phyloP scores from a whole-genome alignment of 768 basidiomycete genomes.

The Podaxis sp. region DNA sequence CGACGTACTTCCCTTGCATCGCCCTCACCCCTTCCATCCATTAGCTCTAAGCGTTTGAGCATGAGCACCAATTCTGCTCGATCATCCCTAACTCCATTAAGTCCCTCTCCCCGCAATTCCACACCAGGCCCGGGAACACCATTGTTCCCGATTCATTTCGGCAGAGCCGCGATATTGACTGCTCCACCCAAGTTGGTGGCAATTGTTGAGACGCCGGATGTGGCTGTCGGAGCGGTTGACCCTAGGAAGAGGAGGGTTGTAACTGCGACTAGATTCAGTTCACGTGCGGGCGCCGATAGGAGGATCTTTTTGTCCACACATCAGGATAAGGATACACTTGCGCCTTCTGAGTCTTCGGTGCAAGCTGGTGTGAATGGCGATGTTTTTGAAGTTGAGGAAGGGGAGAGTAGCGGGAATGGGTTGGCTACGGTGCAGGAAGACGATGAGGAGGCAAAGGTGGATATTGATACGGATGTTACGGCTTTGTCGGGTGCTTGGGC shows the following conservation, averaged over 20 bases:
- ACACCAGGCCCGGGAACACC: slow-evolving; percentile 33
- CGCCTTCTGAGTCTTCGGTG: slow-evolving; percentile 6
- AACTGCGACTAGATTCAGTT: slow-evolving; percentile 85
- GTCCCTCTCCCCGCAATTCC: slow-evolving; percentile 38
- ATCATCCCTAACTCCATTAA: slow-evolving; percentile 44
- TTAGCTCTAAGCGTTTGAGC: slow-evolving; percentile 36
- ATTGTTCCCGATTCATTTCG: slow-evolving; percentile 46
- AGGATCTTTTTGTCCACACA: slow-evolving; percentile 85
- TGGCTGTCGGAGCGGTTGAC: slow-evolving; percentile 87
- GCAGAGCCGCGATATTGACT: slow-evolving; percentile 71
- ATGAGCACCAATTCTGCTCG: slow-evolving; percentile 34
- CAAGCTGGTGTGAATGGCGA: slow-evolving; percentile 17
- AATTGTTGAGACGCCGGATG: slow-evolving; percentile 82
- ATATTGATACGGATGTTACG: slow-evolving; percentile 63
- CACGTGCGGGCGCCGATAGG: slow-evolving; percentile 75
- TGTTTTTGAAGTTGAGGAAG: slow-evolving; percentile 18
- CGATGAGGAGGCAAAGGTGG: slow-evolving; percentile 36
- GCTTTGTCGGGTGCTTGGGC: slow-evolving; percentile 74
- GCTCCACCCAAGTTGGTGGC: slow-evolving; percentile 83
- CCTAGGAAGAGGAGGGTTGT: slow-evolving; percentile 79
- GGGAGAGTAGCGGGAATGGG: slow-evolving; percentile 10
- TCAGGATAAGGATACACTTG: slow-evolving; percentile 42
- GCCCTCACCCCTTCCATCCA: slow-evolving; percentile 26
- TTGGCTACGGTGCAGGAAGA: slow-evolving; percentile 13
- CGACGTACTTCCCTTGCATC: slow-evolving; percentile 23